Evolutionary conservation across 140 eudicot species (phyloP), one percentile per base, ranked within the genome.

Genomic region (Ambrosia hybrid): DNA sequence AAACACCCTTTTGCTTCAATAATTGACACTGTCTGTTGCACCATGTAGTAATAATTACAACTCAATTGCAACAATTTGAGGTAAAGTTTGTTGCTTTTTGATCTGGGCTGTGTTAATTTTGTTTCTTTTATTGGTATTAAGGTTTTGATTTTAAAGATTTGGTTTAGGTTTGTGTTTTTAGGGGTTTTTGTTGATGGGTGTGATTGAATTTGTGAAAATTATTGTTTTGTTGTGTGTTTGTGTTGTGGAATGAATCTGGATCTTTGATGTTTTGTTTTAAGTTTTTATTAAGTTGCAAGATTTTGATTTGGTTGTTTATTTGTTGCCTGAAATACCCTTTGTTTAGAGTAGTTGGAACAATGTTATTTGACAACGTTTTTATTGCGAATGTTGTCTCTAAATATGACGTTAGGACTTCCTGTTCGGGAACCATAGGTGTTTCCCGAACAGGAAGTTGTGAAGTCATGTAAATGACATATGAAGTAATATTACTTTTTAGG

Each of bases 51-150:
- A 16, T 21, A 51, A 67, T 26, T 57, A 49, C 57, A 30, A 11
- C 6, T 26, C 13, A 39, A n/a, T 48, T 26, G 58, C 67, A 41
- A 43, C 30, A n/a, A 39, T 17, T 66, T 9, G 49, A 79, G 83
- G 79, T 73, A 34, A 73, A 21, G 6, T 67, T 73, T 57, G 15
- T 14, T 72, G 67, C n/a, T 3, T 64, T 78, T 56, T 71, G 8
- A 26, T 70, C 4, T 13, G 2, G 37, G 51, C 45, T 63, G 67
- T 64, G 33, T 4, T n/a, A 48, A 76, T 46, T 68, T 30, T 51
- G 68, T 21, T 21, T 21, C 30, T 21, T 21, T 21, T 21, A 21
- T 21, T 21, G 30, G 30, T 21, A 21, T 21, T 21, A 21, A 21
- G 30, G 9, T 41, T 7, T 13, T 52, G 58, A 52, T 43, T 14